Evolutionary conservation across 2,329 filamentous ascomycete genomes (phyloP).

Genomic region (Aphanoascus verrucosus): DNA sequence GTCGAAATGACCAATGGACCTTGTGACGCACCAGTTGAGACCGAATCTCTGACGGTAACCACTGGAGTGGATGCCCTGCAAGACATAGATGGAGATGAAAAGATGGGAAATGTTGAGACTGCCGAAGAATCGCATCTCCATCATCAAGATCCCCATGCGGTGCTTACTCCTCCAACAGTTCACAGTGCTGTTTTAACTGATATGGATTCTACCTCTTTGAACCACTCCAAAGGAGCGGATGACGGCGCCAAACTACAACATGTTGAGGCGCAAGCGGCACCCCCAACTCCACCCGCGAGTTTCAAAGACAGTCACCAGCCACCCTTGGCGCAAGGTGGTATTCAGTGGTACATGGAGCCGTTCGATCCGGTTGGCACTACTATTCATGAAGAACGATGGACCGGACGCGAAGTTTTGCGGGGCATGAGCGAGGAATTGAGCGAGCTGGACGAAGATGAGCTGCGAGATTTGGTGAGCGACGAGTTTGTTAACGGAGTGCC

Average conservation of each 20-base stretch:
- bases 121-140: not conserved
- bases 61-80: not conserved
- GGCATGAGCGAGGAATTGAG: slow-evolving; percentile 77
- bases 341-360: slow-evolving; percentile 76
- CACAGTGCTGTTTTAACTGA: slow-evolving; percentile 1
- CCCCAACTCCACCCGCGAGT: slow-evolving; percentile 33
- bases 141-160: not conserved
- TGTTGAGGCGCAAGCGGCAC: slow-evolving; percentile 36
- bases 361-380: slow-evolving; percentile 75
- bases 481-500: slow-evolving; percentile 27
- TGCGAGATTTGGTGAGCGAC: slow-evolving; percentile 56
- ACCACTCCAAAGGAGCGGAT: slow-evolving; percentile 20
- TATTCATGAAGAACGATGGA: slow-evolving; percentile 63
- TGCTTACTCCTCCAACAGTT: slow-evolving; percentile 3
- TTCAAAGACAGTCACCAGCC: slow-evolving; percentile 31
- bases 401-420: slow-evolving; percentile 58
- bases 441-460: slow-evolving; percentile 82
- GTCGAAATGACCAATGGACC: not conserved
- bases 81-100: slow-evolving; percentile 1
- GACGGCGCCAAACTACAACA: slow-evolving; percentile 27
- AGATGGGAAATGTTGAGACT: not conserved
- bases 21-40: not conserved
- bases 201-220: not conserved
- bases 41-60: not conserved
- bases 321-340: slow-evolving; percentile 59